Evolutionary conservation across 805 yeast species (phyloP), one percentile per base, ranked within the genome.

Genomic region (Peterozyma xylosa): DNA sequence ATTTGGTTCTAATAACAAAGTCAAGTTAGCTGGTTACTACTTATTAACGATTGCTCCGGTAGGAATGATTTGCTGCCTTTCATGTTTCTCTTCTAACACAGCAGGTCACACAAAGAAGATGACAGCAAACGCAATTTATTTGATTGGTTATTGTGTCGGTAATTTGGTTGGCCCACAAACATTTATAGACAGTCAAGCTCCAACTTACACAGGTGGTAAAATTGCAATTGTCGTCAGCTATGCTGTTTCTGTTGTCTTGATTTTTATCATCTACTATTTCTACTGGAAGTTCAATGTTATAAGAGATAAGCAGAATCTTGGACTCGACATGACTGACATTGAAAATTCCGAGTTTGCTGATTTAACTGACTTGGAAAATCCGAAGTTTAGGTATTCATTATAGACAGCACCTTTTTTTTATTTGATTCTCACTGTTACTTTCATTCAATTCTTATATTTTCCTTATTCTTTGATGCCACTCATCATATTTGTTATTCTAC

Each of bases 111-210:
- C 88, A 11, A 84, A 83, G 59, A 74, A 80, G 53, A 64, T 74
- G 48, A 66, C 73, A 7, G 70, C 74, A 13, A 72, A 73, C 38
- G 78, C 80, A 3, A 59, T 76, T 30, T 70, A 72, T 36, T 66
- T 82, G 61, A 67, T 82, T 45, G 79, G 76, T 4, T 83, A 80
- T 54, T 78, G 86, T 41, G 72, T 74, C 36, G 86, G 86, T 14
- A 78, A 80, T 53, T 61, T 82, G 38, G 71, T 79, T 42, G 89
- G 89, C 5, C 87, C 90, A 6, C 87, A 82, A 58, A 69, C 85
- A 11, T 84, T 83, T 63, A 66, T 65, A 43, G 63, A 71, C 1
- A 53, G 60, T 5, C 76, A 80, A 42, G 78, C 76, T 11, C 88
- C 88, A 11, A 55, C 58, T 21, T 84, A 82, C 53, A 61, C 57